A percentile compares a stretch with the other conserved stretches of the same genome.
Conservation (phyloP, 1,284 basidiomycete genomes). For the Cryptococcus sp. region DNA sequence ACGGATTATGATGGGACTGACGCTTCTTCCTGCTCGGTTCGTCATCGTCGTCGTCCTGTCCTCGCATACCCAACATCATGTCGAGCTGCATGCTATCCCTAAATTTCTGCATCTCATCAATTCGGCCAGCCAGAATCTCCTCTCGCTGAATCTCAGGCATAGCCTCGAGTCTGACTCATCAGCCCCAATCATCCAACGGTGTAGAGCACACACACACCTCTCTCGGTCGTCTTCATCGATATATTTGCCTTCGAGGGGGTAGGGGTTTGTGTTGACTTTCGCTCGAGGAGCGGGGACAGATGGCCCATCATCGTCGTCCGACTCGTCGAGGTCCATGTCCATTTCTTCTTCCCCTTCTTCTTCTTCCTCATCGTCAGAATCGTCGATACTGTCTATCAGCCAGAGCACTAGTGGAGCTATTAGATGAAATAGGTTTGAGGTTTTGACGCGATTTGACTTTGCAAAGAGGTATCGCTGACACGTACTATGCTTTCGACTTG, state of each 20-base stretch:
- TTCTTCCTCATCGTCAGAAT: conserved; percentile 28
- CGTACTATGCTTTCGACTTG: conserved; percentile 34
- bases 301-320: conserved; percentile 29
- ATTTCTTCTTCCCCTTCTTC: conserved; percentile 15
- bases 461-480: too few relatives aligned
- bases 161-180: conserved; percentile 67
- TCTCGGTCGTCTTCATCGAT: conserved; percentile 74
- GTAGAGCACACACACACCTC: conserved; percentile 53
- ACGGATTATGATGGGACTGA: conserved; percentile 47
- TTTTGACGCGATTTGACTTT: too few relatives aligned
- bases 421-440: neutral
- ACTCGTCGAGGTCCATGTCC: conserved; percentile 34
- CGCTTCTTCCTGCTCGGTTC: conserved; percentile 47
- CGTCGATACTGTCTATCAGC: conserved; percentile 13
- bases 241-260: conserved; percentile 86
- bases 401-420: conserved; percentile 6
- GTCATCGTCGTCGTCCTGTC: conserved; percentile 36
- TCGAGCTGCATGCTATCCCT: conserved; percentile 69
- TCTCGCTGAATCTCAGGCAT: conserved; percentile 87
- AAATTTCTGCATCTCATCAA: conserved; percentile 72
- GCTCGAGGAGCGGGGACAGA: neutral
- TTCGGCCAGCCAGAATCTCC: conserved; percentile 68
- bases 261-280: conserved; percentile 54
- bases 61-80: conserved; percentile 60
- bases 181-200: too few relatives aligned